Percentiles rank a stretch among this genome's conserved stretches.
Evolutionary conservation across 768 basidiomycete species (phyloP).

Genomic region (Lactarius hengduanensis): DNA sequence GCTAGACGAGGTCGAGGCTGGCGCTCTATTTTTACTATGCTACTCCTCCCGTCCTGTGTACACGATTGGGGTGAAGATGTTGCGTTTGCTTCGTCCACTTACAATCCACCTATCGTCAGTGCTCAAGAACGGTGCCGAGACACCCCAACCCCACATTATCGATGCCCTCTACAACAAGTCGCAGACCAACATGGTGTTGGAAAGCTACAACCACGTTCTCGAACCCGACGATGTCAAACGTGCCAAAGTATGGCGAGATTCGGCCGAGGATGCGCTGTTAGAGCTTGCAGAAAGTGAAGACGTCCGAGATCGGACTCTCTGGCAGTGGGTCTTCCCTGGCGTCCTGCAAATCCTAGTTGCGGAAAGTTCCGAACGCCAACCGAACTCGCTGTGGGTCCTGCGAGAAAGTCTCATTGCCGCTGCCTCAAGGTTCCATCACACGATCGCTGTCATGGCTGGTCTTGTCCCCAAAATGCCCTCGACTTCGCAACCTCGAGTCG

Average conservation of each 20-base stretch:
- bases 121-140: constrained; percentile 24
- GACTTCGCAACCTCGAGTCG: constrained; percentile 43
- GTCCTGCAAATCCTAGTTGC: constrained; percentile 46
- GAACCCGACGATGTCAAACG: constrained; percentile 59
- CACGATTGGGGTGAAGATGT: constrained; percentile 58
- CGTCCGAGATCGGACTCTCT: constrained; percentile 65
- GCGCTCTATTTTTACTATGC: constrained; percentile 71
- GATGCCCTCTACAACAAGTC: constrained; percentile 54
- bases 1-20: constrained; percentile 65
- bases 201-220: constrained; percentile 65
- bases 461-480: constrained; percentile 57
- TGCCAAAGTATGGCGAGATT: constrained; percentile 65
- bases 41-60: constrained; percentile 52
- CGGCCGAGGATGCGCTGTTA: constrained; percentile 54
- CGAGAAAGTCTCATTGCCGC: constrained; percentile 69
- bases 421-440: constrained; percentile 65
- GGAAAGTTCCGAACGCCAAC: constrained; percentile 48
- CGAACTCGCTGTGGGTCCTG: constrained; percentile 48
- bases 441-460: constrained; percentile 72
- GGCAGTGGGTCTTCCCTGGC: constrained; percentile 69
- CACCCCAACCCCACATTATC: constrained; percentile 43
- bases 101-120: constrained; percentile 45
- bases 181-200: constrained; percentile 47
- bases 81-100: constrained; percentile 56
- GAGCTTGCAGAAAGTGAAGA: constrained; percentile 71